Evolutionary conservation across 192 early-diverging fungal species (phyloP).

Genomic region (Obelidium mucronatum): DNA sequence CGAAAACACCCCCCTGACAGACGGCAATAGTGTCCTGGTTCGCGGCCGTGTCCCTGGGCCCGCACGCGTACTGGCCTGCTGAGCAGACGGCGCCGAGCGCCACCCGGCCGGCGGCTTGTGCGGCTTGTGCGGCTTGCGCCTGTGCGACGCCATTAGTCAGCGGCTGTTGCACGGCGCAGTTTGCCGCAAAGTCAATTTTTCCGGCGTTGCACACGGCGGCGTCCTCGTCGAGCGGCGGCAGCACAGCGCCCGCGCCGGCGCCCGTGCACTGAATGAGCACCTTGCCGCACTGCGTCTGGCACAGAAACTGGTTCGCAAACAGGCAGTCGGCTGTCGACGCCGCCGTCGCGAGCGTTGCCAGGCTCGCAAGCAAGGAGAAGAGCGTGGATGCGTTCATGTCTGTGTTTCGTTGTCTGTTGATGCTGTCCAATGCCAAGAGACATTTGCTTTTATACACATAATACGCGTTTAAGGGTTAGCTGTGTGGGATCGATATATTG

Average conservation of each 20-base stretch:
- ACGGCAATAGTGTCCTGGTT: not conserved
- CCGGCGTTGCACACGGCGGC: conserved; percentile 5
- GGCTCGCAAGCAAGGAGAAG: too few relatives aligned
- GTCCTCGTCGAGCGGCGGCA: not conserved
- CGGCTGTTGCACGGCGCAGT: too few relatives aligned
- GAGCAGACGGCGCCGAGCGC: not conserved
- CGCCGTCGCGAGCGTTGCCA: too few relatives aligned
- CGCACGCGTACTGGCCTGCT: not conserved
- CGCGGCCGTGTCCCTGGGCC: not conserved
- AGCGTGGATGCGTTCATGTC: too few relatives aligned
- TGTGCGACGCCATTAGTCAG: too few relatives aligned
- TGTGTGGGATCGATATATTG: too few relatives aligned
- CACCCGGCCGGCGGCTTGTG: not conserved
- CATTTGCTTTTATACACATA: too few relatives aligned
- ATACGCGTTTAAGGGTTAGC: too few relatives aligned
- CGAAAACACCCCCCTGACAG: conserved; percentile 6
- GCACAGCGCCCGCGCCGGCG: not conserved
- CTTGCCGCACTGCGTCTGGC: conserved; percentile 15
- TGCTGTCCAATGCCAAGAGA: too few relatives aligned
- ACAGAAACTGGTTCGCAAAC: too few relatives aligned
- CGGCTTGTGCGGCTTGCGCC: not conserved
- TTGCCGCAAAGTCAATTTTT: not conserved
- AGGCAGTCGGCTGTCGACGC: not conserved
- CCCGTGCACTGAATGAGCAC: conserved; percentile 11
- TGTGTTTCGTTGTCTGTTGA: too few relatives aligned